Evolutionary conservation across 805 yeast genomes (phyloP).

Genomic region (Candida patagonica): DNA sequence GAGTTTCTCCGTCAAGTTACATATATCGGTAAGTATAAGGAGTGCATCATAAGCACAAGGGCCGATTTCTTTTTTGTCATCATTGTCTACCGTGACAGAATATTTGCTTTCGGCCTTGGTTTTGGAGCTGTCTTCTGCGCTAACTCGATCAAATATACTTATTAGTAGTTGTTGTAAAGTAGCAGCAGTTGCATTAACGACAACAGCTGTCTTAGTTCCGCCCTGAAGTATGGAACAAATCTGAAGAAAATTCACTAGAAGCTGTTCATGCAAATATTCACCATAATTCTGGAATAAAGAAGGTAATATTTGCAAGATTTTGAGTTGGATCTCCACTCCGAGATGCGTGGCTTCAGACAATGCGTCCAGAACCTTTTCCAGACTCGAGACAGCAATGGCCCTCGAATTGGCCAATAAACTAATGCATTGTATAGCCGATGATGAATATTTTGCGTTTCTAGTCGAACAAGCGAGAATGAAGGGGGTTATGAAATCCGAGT

Average conservation of each 20-base stretch:
- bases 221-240: slow-evolving; percentile 68
- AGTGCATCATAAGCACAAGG: slow-evolving; percentile 60
- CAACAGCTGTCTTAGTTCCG: slow-evolving; percentile 62
- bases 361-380: slow-evolving; percentile 51
- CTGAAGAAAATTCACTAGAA: slow-evolving; percentile 48
- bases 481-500: slow-evolving; percentile 48
- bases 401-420: slow-evolving; percentile 48
- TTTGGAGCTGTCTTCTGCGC: slow-evolving; percentile 31
- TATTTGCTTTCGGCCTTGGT: slow-evolving; percentile 17
- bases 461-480: slow-evolving; percentile 64
- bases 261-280: slow-evolving; percentile 41
- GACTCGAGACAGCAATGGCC: slow-evolving; percentile 44
- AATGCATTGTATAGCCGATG: slow-evolving; percentile 63
- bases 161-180: slow-evolving; percentile 80
- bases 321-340: slow-evolving; percentile 76
- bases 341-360: slow-evolving; percentile 64
- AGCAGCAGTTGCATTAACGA: slow-evolving; percentile 85
- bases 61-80: slow-evolving; percentile 37
- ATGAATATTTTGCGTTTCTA: slow-evolving; percentile 62
- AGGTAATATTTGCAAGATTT: slow-evolving; percentile 77
- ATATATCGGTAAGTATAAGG: slow-evolving; percentile 61
- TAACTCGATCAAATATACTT: slow-evolving; percentile 62
- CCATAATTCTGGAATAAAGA: slow-evolving; percentile 59
- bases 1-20: slow-evolving; percentile 53
- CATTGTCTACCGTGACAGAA: slow-evolving; percentile 28